A percentile compares a stretch with the other conserved stretches of the same genome.
phyloP scores from a whole-genome alignment of 2,329 filamentous ascomycete genomes.

The Alternaria novae-zelandiae region DNA sequence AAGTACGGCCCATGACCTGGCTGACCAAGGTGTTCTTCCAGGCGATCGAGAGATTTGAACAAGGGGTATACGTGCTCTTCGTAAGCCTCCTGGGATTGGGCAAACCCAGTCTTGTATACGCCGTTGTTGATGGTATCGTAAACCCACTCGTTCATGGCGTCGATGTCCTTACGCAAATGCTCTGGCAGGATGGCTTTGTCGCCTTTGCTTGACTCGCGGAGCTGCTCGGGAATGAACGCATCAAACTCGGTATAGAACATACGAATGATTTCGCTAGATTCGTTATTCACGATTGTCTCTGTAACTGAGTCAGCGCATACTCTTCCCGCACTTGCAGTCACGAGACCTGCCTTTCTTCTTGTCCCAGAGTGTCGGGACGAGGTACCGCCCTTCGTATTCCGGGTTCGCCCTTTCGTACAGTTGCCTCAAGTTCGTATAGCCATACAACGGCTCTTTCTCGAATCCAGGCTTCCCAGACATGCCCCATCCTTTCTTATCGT shows the following conservation, averaged over 20 bases:
- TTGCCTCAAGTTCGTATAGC: constrained; percentile 56
- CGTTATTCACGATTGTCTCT: constrained; percentile 42
- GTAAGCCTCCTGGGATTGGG: constrained; percentile 82
- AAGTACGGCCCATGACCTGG: constrained; percentile 66
- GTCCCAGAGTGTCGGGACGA: constrained; percentile 78
- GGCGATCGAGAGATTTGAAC: constrained; percentile 77
- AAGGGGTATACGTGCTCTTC: constrained; percentile 73
- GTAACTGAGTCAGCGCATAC: constrained; percentile 5
- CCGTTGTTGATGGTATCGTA: constrained; percentile 68
- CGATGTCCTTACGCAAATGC: constrained; percentile 69
- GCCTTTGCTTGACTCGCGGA: constrained; percentile 59
- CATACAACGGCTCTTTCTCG: constrained; percentile 6
- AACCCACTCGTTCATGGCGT: constrained; percentile 70
- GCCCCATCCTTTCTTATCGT: constrained; percentile 35
- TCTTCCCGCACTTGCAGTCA: neutral
- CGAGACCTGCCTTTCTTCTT: constrained; percentile 56
- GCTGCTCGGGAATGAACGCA: constrained; percentile 46
- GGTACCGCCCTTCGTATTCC: constrained; percentile 63
- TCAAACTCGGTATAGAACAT: constrained; percentile 44
- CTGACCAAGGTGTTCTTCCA: constrained; percentile 72
- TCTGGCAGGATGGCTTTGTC: constrained; percentile 72
- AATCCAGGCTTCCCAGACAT: constrained; percentile 23
- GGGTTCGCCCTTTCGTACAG: constrained; percentile 74
- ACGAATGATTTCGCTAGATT: constrained; percentile 44
- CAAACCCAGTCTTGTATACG: constrained; percentile 73